Conservation (phyloP, 805 yeast species). For the Lipomyces yamanashiensis region DNA sequence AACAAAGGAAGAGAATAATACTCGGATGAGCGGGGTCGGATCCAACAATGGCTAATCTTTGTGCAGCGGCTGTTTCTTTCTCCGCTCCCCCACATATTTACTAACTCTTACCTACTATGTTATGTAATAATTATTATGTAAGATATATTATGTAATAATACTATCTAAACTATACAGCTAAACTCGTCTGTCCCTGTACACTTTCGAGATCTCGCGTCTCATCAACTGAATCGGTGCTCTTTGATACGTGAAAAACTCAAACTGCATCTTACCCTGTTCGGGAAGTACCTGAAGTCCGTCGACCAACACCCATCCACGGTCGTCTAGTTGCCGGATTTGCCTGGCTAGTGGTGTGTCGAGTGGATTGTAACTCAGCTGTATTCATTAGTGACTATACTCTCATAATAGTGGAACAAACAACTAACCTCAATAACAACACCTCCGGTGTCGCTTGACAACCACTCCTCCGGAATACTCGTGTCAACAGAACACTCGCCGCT, state of each 20-base stretch:
- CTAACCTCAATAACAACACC: conserved; percentile 18
- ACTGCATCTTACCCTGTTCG: conserved; percentile 3
- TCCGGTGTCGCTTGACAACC: conserved; percentile 14
- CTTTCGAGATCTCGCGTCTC: not conserved
- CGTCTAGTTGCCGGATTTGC: not conserved
- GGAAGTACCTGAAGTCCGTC: conserved; percentile 15
- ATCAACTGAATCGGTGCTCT: not conserved
- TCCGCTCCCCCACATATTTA: no score
- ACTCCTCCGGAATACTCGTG: not conserved
- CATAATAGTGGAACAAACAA: not conserved
- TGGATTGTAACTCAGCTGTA: conserved; percentile 4
- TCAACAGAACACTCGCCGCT: conserved; percentile 8
- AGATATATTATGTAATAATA: no score
- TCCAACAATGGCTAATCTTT: no score
- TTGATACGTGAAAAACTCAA: not conserved
- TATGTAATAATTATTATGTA: no score
- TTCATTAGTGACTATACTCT: not conserved
- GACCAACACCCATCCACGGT: conserved; percentile 15
- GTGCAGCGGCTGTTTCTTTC: no score
- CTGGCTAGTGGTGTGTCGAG: not conserved
- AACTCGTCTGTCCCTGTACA: no score
- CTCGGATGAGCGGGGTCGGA: no score
- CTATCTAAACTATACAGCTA: no score
- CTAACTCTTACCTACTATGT: no score
- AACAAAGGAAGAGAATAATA: no score